Evolutionary conservation across 306 rosid genomes (phyloP).

Genomic region (Hippophae rhamnoides): DNA sequence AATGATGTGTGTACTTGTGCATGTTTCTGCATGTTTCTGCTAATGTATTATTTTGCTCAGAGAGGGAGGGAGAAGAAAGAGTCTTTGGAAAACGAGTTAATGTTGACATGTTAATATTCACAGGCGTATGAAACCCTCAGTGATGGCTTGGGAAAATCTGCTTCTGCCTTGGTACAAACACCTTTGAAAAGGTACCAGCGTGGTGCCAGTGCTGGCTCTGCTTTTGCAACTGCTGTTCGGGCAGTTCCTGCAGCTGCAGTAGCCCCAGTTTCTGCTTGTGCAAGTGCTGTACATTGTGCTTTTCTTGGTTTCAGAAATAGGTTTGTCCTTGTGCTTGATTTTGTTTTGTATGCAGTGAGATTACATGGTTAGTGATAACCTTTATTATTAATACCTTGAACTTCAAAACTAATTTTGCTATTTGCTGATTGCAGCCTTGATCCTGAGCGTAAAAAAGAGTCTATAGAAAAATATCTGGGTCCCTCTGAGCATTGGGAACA

Average conservation of each 20-base stretch:
- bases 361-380: constrained; percentile 2
- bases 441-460: constrained; percentile 83
- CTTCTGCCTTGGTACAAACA: constrained; percentile 75
- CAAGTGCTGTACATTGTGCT: constrained; percentile 80
- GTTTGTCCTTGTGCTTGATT: constrained; percentile 29
- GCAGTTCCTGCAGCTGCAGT: constrained; percentile 90
- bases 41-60: too few relatives aligned
- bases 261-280: constrained; percentile 96
- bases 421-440: constrained; percentile 59
- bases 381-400: constrained; percentile 11
- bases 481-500: constrained; percentile 73
- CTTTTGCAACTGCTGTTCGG: constrained; percentile 79
- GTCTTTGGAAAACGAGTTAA: neutral
- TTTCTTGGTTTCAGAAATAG: constrained; percentile 95
- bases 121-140: constrained; percentile 90
- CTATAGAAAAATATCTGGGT: constrained; percentile 88
- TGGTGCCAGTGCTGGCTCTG: constrained; percentile 86
- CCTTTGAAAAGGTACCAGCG: constrained; percentile 86
- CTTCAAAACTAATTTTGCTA: constrained; percentile 10
- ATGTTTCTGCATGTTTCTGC: too few relatives aligned
- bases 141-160: constrained; percentile 91
- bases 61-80: neutral
- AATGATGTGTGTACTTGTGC: too few relatives aligned
- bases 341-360: constrained; percentile 12
- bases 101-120: constrained; percentile 21